A percentile compares a stretch with the other conserved stretches of the same genome.
Evolutionary conservation across 208 protist genomes (phyloP).

Genomic region (Tritrichomonas foetus): DNA sequence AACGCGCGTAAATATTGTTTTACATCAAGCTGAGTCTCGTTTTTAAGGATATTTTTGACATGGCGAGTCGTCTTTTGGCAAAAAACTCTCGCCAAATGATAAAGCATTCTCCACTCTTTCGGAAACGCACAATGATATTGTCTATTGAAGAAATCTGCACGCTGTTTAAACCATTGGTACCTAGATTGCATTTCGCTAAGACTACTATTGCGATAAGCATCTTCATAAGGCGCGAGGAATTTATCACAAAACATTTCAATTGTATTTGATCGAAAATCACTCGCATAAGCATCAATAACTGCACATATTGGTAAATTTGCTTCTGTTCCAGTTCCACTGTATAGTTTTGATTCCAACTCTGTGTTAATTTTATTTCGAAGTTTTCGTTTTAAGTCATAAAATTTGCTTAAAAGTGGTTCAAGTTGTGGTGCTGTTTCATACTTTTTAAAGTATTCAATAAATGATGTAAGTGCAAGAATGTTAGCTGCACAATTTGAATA

Average conservation of each 20-base stretch:
- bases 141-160: background rate
- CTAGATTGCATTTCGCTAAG: background rate
- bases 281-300: background rate
- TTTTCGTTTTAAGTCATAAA: background rate
- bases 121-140: background rate
- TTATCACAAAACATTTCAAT: slow-evolving; percentile 6
- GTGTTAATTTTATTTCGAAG: slow-evolving; percentile 37
- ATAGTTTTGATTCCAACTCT: background rate
- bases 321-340: background rate
- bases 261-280: slow-evolving; percentile 9
- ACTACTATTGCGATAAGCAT: background rate
- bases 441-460: slow-evolving; percentile 26
- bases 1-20: background rate
- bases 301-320: background rate
- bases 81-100: background rate
- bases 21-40: background rate
- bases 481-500: background rate
- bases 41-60: background rate
- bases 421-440: background rate
- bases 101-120: background rate
- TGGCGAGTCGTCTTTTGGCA: background rate
- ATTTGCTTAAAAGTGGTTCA: background rate
- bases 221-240: background rate
- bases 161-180: background rate
- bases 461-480: background rate